A percentile compares a stretch with the other conserved stretches of the same genome.
Evolutionary conservation across 495 filamentous ascomycete genomes (phyloP).

Genomic region (Chaetomidium leptoderma): DNA sequence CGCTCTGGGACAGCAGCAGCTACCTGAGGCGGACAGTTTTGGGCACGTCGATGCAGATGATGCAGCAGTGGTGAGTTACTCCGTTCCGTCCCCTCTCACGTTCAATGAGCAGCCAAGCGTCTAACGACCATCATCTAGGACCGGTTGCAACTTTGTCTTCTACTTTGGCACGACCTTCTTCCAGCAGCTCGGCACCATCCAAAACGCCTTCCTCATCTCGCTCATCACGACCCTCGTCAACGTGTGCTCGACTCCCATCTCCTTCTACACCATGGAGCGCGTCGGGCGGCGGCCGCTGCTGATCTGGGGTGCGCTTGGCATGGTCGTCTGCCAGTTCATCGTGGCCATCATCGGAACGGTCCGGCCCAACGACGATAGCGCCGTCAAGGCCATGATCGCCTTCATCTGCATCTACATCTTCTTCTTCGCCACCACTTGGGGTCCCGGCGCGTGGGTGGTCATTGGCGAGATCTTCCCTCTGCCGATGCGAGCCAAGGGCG

Average conservation of each 20-base stretch:
- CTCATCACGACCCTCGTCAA: conserved; percentile 82
- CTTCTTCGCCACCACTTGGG: conserved; percentile 77
- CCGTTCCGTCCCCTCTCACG: too few relatives aligned
- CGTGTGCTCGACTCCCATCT: conserved; percentile 70
- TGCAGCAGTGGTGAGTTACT: conserved; percentile 54
- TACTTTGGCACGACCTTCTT: conserved; percentile 83
- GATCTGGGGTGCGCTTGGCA: conserved; percentile 69
- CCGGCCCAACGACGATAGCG: conserved; percentile 47
- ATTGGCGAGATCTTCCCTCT: conserved; percentile 85
- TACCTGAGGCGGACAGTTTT: conserved; percentile 69
- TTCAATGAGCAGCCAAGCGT: background rate
- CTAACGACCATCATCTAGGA: conserved; percentile 41
- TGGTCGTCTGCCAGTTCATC: conserved; percentile 79
- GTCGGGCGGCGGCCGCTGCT: conserved; percentile 74
- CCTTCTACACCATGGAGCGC: conserved; percentile 76
- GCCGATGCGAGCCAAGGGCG: conserved; percentile 73
- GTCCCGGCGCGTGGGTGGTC: conserved; percentile 73
- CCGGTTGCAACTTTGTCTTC: conserved; percentile 79
- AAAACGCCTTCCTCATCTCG: conserved; percentile 71
- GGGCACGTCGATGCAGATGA: conserved; percentile 67
- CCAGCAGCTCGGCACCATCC: conserved; percentile 63
- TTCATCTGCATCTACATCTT: conserved; percentile 83
- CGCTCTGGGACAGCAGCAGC: conserved; percentile 46
- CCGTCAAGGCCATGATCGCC: conserved; percentile 61
- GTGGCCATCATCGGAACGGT: conserved; percentile 68